Percentiles rank a stretch among this genome's conserved stretches.
These are phyloP conservation scores for Rhazya stricta DNA, from an alignment of 257 asterid genomes.

Conservation along the genomic window DNA sequence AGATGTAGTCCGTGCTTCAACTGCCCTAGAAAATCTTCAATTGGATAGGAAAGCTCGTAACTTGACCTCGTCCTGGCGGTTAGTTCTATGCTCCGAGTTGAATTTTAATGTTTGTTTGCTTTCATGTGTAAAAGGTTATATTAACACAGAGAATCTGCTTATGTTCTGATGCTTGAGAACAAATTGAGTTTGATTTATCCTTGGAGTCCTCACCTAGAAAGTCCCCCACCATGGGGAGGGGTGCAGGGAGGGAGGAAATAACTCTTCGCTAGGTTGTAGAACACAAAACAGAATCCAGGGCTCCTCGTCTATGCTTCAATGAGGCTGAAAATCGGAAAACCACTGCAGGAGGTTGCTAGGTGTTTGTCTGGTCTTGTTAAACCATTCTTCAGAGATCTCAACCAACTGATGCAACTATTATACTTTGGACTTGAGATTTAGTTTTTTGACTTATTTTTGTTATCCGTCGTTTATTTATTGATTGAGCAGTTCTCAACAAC, in stretches of 20 bases:
- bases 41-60: constrained; percentile 90
- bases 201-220: not conserved
- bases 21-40: constrained; percentile 94
- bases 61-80: constrained; percentile 86
- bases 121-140: not conserved
- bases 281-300: not conserved
- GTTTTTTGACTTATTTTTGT: not conserved
- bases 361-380: not conserved
- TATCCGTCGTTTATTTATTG: not conserved
- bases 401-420: not conserved
- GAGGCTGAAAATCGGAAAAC: not conserved
- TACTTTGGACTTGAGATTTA: not conserved
- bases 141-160: not conserved
- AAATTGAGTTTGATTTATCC: not conserved
- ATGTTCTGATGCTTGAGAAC: not conserved
- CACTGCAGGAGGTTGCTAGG: not conserved
- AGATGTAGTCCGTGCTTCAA: constrained; percentile 69
- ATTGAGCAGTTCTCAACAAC: not conserved
- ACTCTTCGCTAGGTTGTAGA: not conserved
- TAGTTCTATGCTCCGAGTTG: constrained; percentile 22
- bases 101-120: not conserved
- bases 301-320: not conserved
- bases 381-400: not conserved
- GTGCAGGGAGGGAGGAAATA: not conserved
- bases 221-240: not conserved